Evolutionary conservation across 495 filamentous ascomycete genomes (phyloP).

Genomic region (Lasiosphaeriaceae sp.): DNA sequence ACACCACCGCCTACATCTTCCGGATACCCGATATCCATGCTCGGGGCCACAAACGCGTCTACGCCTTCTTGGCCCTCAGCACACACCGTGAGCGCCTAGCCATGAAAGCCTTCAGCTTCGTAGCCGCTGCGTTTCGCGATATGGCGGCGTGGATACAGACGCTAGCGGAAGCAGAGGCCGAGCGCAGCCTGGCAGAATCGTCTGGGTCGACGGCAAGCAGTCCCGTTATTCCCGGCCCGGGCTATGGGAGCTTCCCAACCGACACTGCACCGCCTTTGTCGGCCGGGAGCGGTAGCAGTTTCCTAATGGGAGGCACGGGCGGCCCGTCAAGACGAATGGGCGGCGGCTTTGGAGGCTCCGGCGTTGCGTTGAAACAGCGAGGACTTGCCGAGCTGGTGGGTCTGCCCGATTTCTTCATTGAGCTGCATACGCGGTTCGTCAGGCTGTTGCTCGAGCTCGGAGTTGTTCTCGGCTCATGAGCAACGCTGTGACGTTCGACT

Average conservation of each 20-base stretch:
- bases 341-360: conserved; percentile 35
- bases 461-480: conserved; percentile 40
- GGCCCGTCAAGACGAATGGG: conserved; percentile 36
- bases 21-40: conserved; percentile 84
- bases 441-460: conserved; percentile 65
- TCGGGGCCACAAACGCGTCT: conserved; percentile 78
- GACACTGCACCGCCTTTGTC: conserved; percentile 22
- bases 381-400: conserved; percentile 85
- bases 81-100: conserved; percentile 68
- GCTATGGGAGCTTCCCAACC: conserved; percentile 25
- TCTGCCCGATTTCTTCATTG: conserved; percentile 80
- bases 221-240: conserved; percentile 22
- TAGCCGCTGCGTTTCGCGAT: conserved; percentile 71
- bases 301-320: conserved; percentile 40
- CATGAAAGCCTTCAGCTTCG: conserved; percentile 68
- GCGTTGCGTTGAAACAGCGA: conserved; percentile 58
- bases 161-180: conserved; percentile 56
- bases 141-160: conserved; percentile 69
- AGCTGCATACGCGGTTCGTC: conserved; percentile 78
- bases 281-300: conserved; percentile 34
- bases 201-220: conserved; percentile 34
- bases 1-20: conserved; percentile 91
- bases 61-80: conserved; percentile 79
- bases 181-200: conserved; percentile 43
- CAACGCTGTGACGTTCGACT: too few relatives aligned